Evolutionary conservation across 179 eudicot species (phyloP), one percentile per base, ranked within the genome.

Genomic region (Heliamphora pulchella): DNA sequence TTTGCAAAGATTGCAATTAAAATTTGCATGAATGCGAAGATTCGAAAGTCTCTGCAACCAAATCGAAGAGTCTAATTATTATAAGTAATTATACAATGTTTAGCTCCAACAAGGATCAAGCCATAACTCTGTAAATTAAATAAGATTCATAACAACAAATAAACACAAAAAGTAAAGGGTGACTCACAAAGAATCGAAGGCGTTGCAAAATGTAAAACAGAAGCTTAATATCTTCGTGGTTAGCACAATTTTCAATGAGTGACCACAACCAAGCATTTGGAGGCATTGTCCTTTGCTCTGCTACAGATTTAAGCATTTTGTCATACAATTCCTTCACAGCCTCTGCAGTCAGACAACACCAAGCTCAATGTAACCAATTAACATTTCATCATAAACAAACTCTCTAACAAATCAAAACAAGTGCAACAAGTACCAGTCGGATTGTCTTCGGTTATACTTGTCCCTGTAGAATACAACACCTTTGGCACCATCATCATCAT

Each of bases 261-360:
- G 94, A 88, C 99, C 98, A 92, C 87, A 94, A 65, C 97, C 92
- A 92, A n/a, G 92, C 92, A 88, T 96, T 96, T 62, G 92, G 99
- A 59, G 98, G 98, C 63, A 92, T 91, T 71, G 92, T 84, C 79
- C 90, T 90, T 80, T 86, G 85, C 55, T 84, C 89, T 41, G 74
- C 89, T 53, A 94, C 81, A 20, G 92, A 90, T 48, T 87, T 86
- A 64, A 92, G 81, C 77, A 96, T 82, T 83, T 90, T 91, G 76
- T 89, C 93, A 82, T 91, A 87, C 75, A 90, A 71, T 78, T 88
- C 98, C 87, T 92, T 94, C 85, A 85, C 97, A 75, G 86, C 62
- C 75, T 84, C 99, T 96, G 90, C 90, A 87, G 51, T 75, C 1
- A 72, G 86, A 77, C 68, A 76, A 47, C 59, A 47, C 31, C 63